Conservation (phyloP, 352 stramenopile genomes). For the Pythium pectinolyticum region DNA sequence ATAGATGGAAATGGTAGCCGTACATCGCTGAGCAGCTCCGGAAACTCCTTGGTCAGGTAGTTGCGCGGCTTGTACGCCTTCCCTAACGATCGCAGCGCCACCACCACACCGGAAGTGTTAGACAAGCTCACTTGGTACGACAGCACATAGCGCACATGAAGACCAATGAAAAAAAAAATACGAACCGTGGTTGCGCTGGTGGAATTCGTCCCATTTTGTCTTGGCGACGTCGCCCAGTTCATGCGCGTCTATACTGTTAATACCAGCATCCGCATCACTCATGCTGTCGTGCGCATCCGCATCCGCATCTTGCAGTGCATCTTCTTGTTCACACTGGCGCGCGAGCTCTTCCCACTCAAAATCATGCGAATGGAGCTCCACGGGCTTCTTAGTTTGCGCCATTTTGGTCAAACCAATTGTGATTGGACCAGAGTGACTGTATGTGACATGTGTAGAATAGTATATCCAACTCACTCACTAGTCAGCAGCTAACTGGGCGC, state of each 20-base stretch:
- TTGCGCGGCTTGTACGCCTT: constrained; percentile 84
- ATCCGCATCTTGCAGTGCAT: background rate
- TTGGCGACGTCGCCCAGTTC: constrained; percentile 57
- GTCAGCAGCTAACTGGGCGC: constrained; percentile 17
- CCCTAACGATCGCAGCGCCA: constrained; percentile 27
- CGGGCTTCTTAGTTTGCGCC: constrained; percentile 24
- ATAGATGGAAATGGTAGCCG: background rate
- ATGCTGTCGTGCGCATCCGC: background rate
- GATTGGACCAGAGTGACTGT: background rate
- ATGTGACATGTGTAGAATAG: background rate
- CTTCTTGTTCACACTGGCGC: constrained; percentile 35
- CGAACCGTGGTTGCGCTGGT: constrained; percentile 71
- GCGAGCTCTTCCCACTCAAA: constrained; percentile 79
- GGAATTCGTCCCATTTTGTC: constrained; percentile 75
- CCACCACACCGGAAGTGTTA: background rate
- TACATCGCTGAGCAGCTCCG: constrained; percentile 52
- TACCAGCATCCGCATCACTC: no score
- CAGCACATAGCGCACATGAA: background rate
- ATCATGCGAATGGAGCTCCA: constrained; percentile 75
- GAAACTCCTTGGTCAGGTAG: constrained; percentile 81
- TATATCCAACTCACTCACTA: no score
- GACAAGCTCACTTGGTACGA: no score
- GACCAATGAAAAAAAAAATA: background rate
- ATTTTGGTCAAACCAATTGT: background rate
- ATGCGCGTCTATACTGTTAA: constrained; percentile 8